Evolutionary conservation across 2,329 filamentous ascomycete species (phyloP), one percentile per base, ranked within the genome.

Genomic region (Trematosphaeria pertusa): DNA sequence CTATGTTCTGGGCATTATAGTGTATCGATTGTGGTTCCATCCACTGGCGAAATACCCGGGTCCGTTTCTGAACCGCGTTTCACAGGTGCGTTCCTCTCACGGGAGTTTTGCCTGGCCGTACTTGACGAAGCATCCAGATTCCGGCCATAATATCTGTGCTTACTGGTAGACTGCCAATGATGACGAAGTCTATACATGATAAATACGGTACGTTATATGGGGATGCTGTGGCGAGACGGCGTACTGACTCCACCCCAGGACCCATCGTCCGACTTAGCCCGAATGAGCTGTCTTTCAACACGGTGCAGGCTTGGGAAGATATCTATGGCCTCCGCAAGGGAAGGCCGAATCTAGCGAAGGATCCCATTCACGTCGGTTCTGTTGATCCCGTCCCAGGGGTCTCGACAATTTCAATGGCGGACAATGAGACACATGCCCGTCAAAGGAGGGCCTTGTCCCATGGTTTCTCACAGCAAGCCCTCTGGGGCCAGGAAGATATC

Each of bases 221-320:
- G 5, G 26, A 26, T 28, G 18, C 21, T 9, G 17, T 31, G 10
- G 33, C 28, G 12, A 22, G n/a, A n/a, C 10, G 8, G 5, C 7
- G 19, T 31, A 20, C 22, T 40, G 18, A 26, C 41, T 24, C 9
- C 7, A 35, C 9, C 5, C 8, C n/a, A 45, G 77, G 78, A 12
- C 66, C 70, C 1, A 71, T 80, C 2, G 75, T 81, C 6, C 73
- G 79, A 12, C 59, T 78, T 31, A 69, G 67, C 4, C 78, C 78
- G 4, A 71, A 77, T 44, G 75, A 80, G 52, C 69, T 81, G 5
- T 73, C 76, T 1, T 81, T 79, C 60, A 72, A 66, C 32, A 64
- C 68, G 6, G 59, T 61, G 6, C 49, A 68, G 4, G 65, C 66
- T 3, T 80, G 75, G 68, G 67, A 72, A 48, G 74, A 78, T 31